Percentiles rank a stretch among this genome's conserved stretches.
Evolutionary conservation across 805 yeast species (phyloP).

Genomic region (Candida anglica): DNA sequence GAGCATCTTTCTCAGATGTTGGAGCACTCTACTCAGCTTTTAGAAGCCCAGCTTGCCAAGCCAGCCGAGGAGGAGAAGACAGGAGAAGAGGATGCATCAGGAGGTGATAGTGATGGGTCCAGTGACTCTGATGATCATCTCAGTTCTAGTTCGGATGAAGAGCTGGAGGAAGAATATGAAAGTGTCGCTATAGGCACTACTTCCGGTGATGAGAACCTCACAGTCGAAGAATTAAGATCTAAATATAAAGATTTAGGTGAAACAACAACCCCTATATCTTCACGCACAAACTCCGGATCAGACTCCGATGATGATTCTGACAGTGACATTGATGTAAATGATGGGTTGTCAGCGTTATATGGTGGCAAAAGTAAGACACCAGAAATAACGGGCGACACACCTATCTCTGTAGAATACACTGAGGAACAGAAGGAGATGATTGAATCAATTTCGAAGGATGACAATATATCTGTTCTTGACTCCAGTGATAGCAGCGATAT

Average conservation of each 20-base stretch:
- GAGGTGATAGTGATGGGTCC: slow-evolving; percentile 19
- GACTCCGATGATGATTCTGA: slow-evolving; percentile 11
- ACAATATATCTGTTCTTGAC: slow-evolving; percentile 15
- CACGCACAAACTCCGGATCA: slow-evolving; percentile 13
- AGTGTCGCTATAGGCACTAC: too few species aligned
- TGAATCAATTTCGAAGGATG: slow-evolving; percentile 10
- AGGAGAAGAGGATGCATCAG: slow-evolving; percentile 11
- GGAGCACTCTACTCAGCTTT: slow-evolving; percentile 84
- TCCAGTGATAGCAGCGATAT: neutral
- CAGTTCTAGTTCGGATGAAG: slow-evolving; percentile 11
- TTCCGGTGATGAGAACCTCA: slow-evolving; percentile 40
- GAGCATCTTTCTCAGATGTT: slow-evolving; percentile 83
- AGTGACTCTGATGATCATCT: slow-evolving; percentile 17
- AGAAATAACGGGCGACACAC: slow-evolving; percentile 8
- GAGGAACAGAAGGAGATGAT: slow-evolving; percentile 31
- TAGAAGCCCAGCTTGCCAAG: slow-evolving; percentile 75
- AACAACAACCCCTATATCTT: slow-evolving; percentile 9
- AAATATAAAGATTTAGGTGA: slow-evolving; percentile 49
- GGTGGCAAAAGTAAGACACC: slow-evolving; percentile 14
- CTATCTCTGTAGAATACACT: slow-evolving; percentile 18
- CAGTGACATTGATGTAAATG: slow-evolving; percentile 6
- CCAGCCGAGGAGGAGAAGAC: slow-evolving; percentile 23
- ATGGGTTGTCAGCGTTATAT: slow-evolving; percentile 31
- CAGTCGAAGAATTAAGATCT: slow-evolving; percentile 52
- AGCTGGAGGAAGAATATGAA: slow-evolving; percentile 17